These are phyloP conservation scores for Aspergillus clavatus DNA, from an alignment of 2,329 filamentous ascomycete species.

Conservation along the genomic window DNA sequence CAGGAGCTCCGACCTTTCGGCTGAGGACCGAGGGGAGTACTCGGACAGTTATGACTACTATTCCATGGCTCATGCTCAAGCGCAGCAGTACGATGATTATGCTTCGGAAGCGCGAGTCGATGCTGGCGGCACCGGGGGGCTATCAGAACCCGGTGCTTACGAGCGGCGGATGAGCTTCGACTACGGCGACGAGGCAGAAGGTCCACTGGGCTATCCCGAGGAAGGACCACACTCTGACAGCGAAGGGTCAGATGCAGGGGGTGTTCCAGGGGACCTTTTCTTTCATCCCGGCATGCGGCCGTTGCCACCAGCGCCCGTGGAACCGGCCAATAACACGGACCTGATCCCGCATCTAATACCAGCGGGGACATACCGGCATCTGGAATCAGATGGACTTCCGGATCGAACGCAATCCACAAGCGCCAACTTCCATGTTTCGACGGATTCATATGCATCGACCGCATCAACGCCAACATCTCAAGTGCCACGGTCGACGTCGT, in stretches of 20 bases:
- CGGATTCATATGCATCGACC: conserved; percentile 50
- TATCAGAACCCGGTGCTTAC: conserved; percentile 66
- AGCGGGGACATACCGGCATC: conserved; percentile 56
- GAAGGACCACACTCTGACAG: conserved; percentile 46
- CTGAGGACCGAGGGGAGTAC: conserved; percentile 23
- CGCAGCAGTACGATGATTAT: conserved; percentile 55
- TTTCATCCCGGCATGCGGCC: conserved; percentile 80
- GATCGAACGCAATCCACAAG: conserved; percentile 35
- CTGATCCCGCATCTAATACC: conserved; percentile 46
- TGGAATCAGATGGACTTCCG: conserved; percentile 40
- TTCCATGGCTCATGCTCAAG: conserved; percentile 45
- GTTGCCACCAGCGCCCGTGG: conserved; percentile 60
- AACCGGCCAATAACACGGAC: conserved; percentile 44
- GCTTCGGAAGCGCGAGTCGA: conserved; percentile 68
- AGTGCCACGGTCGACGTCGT: conserved; percentile 71
- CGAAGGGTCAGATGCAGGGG: conserved; percentile 64
- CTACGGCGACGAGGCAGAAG: conserved; percentile 81
- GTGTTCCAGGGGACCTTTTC: conserved; percentile 85
- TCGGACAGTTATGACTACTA: conserved; percentile 35
- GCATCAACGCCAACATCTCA: conserved; percentile 40
- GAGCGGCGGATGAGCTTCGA: conserved; percentile 77
- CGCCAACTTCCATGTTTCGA: conserved; percentile 35
- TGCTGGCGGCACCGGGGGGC: conserved; percentile 81
- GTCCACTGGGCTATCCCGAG: conserved; percentile 52
- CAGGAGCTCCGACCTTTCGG: conserved; percentile 24